phyloP scores from a whole-genome alignment of 2,329 filamentous ascomycete species.

The Fusarium tricinctum region DNA sequence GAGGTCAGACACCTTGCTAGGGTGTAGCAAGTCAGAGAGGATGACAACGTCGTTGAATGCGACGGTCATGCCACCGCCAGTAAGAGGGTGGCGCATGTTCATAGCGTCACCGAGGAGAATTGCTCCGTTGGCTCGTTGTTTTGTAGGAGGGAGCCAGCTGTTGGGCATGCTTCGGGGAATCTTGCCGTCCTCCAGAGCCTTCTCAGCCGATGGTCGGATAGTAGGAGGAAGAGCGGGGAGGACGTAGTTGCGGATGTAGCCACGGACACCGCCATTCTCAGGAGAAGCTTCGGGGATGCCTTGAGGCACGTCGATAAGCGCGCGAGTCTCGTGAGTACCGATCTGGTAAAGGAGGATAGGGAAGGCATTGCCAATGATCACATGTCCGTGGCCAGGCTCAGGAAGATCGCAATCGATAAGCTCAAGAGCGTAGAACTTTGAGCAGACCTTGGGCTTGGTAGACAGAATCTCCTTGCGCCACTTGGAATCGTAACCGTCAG shows the following conservation, averaged over 20 bases:
- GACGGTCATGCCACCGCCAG: conserved; percentile 97
- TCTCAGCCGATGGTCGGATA: conserved; percentile 79
- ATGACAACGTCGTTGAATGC: conserved; percentile 92
- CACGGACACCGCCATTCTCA: conserved; percentile 84
- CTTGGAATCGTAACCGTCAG: conserved; percentile 92
- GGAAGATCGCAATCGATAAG: conserved; percentile 89
- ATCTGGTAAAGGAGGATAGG: conserved; percentile 97
- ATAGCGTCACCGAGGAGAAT: conserved; percentile 92
- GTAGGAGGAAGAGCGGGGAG: conserved; percentile 80
- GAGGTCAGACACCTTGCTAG: conserved; percentile 76
- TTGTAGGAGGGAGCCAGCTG: conserved; percentile 85
- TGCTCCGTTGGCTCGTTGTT: conserved; percentile 71
- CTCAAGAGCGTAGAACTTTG: conserved; percentile 94
- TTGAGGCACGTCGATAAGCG: conserved; percentile 88
- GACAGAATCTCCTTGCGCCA: conserved; percentile 86
- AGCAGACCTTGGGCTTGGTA: conserved; percentile 88
- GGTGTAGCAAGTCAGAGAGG: conserved; percentile 80
- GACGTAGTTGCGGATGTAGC: conserved; percentile 84
- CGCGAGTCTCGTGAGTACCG: conserved; percentile 91
- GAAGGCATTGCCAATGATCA: conserved; percentile 81
- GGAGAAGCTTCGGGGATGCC: conserved; percentile 80
- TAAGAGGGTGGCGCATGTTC: conserved; percentile 99
- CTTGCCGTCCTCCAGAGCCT: conserved; percentile 81
- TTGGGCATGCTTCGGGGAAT: conserved; percentile 93
- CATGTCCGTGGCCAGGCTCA: conserved; percentile 82